A percentile compares a stretch with the other conserved stretches of the same genome.
phyloP scores from a whole-genome alignment of 768 basidiomycete genomes.

The Clitopilus passeckerianus region DNA sequence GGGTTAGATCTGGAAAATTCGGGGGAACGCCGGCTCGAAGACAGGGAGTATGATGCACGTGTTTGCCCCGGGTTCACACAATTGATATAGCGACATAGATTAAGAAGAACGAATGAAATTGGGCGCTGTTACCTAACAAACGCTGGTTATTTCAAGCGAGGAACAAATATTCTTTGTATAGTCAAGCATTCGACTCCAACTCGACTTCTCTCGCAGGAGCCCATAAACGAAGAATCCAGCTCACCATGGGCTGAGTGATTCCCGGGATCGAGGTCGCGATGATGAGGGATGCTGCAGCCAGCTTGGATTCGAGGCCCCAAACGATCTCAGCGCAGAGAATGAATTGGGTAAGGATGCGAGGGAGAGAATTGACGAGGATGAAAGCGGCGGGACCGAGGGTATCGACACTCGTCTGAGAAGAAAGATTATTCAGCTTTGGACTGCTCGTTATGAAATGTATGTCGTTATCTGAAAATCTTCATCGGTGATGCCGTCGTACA shows the following conservation, averaged over 20 bases:
- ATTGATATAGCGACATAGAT: too few relatives aligned
- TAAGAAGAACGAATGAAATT: too few relatives aligned
- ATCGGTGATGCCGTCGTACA: not conserved
- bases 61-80: too few relatives aligned
- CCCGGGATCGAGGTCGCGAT: not conserved
- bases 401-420: too few relatives aligned
- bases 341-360: not conserved
- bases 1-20: constrained; percentile 62
- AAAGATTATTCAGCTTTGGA: too few relatives aligned
- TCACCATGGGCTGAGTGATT: not conserved
- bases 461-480: not conserved
- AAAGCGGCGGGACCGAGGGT: not conserved
- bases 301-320: not conserved
- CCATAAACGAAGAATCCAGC: not conserved
- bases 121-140: too few relatives aligned
- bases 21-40: not conserved
- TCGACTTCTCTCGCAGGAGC: too few relatives aligned
- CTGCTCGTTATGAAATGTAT: too few relatives aligned
- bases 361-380: not conserved
- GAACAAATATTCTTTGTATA: too few relatives aligned
- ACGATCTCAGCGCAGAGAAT: not conserved
- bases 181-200: too few relatives aligned
- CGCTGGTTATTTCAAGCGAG: too few relatives aligned
- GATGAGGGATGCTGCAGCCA: not conserved
- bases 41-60: too few relatives aligned